Conservation (phyloP, 176 grass and related monocot species). For the Ensete glaucum region DNA sequence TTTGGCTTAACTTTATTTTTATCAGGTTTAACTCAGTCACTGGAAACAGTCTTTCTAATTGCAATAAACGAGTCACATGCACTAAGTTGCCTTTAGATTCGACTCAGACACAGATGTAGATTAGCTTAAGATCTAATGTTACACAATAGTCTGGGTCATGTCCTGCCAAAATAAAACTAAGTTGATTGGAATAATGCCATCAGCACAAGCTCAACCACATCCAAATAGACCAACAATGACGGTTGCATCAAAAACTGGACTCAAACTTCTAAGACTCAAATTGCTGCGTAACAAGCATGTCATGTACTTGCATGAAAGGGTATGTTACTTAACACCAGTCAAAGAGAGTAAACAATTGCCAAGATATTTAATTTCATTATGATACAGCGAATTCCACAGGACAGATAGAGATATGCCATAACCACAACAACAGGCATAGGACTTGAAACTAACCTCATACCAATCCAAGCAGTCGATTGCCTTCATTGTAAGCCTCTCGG, state of each 20-base stretch:
- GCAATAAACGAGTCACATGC: too few species aligned
- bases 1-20: neutral
- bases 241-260: neutral
- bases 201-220: neutral
- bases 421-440: too few species aligned
- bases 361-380: neutral
- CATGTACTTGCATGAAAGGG: too few species aligned
- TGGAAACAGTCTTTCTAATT: too few species aligned
- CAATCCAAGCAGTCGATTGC: conserved; percentile 82
- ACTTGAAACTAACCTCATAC: conserved; percentile 43
- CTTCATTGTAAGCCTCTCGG: conserved; percentile 36
- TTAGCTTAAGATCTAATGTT: neutral
- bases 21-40: too few species aligned
- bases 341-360: neutral
- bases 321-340: neutral
- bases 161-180: too few species aligned
- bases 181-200: too few species aligned
- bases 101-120: too few species aligned
- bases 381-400: too few species aligned
- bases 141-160: neutral
- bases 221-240: neutral
- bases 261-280: neutral
- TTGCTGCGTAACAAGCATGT: neutral
- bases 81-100: too few species aligned
- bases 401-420: too few species aligned